Base-by-base conservation (phyloP, 2,329 filamentous ascomycete genomes). In the Chaetoscypha palmicola region DNA sequence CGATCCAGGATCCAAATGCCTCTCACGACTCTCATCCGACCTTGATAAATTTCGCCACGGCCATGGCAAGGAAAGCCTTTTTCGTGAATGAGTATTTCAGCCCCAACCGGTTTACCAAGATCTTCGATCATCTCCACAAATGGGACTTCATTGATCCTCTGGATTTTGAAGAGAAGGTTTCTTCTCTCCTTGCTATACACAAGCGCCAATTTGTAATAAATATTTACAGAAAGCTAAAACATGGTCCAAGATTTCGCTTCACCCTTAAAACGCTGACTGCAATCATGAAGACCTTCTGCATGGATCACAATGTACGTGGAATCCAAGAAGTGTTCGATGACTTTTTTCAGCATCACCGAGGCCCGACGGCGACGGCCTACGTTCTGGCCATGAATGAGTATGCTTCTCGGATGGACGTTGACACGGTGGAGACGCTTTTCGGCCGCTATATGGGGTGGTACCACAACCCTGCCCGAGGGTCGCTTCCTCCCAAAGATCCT, bases 341-440 rank as follows among this genome's bases (percentile, higher is more conserved):
- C 45, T 65, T 59, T 45, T 62, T 60, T 35, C 51, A 52, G 17
- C 54, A 57, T 23, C 55, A 60, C 40, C 45, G 38, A 23, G 50
- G 48, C 35, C 63, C 63, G 12, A 57, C 53, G 32, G 41, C 48
- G 16, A 23, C 34, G 19, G 55, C 61, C 7, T 64, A 64, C 39
- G 55, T 46, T 31, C 58, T 46, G 52, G 71, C 52, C 48, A 52
- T 63, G 50, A 58, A 56, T 7, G 64, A 62, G 9, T 70, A 71
- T 53, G 67, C 74, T 26, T 57, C 60, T 30, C 62, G 66, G 41
- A 72, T 72, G 20, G 68, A 77, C 49, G 62, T 65, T 11, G 51
- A 55, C 19, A 65, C 64, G 16, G 67, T 74, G 22, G 55, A 68
- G 31, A 56, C 61, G 24, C 45, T 74, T 5, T 75, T 74, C 48